Conservation (phyloP, 225 moss, liverwort and hornwort genomes). For the Antitrichia curtipendula region DNA sequence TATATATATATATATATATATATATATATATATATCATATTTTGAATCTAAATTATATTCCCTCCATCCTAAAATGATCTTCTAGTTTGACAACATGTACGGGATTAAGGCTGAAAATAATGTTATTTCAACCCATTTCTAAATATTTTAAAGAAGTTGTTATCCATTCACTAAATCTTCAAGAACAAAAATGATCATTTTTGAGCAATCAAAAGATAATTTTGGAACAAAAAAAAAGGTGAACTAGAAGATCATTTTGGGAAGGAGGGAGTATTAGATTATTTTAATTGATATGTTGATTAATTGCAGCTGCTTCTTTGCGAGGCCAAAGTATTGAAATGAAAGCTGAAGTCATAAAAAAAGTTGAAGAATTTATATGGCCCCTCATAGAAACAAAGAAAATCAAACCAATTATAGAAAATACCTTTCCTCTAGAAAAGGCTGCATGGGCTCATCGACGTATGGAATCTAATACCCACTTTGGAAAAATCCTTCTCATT, state of each 20-base stretch:
- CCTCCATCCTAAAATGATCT: no score
- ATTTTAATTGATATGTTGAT: neutral
- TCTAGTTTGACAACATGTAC: no score
- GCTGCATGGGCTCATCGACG: constrained; percentile 51
- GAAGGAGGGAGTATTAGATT: no score
- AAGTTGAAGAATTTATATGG: constrained; percentile 66
- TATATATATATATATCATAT: neutral
- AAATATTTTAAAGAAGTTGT: no score
- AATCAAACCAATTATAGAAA: constrained; percentile 38
- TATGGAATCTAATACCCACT: constrained; percentile 49
- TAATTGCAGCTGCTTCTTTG: constrained; percentile 32
- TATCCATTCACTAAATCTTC: no score
- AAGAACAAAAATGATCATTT: no score
- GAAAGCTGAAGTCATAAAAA: constrained; percentile 45
- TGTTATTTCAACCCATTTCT: no score
- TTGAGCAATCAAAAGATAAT: no score
- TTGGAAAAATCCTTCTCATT: constrained; percentile 61
- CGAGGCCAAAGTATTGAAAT: constrained; percentile 21
- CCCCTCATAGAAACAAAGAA: constrained; percentile 41
- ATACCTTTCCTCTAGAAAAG: constrained; percentile 43
- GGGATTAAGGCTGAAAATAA: no score
- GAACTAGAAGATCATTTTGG: no score
- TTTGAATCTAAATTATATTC: neutral
- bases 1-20: no score
- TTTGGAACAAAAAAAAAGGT: no score